A percentile compares a stretch with the other conserved stretches of the same genome.
These are phyloP conservation scores for Tuber umbilicatum DNA, from an alignment of 495 filamentous ascomycete species.

Conservation along the genomic window DNA sequence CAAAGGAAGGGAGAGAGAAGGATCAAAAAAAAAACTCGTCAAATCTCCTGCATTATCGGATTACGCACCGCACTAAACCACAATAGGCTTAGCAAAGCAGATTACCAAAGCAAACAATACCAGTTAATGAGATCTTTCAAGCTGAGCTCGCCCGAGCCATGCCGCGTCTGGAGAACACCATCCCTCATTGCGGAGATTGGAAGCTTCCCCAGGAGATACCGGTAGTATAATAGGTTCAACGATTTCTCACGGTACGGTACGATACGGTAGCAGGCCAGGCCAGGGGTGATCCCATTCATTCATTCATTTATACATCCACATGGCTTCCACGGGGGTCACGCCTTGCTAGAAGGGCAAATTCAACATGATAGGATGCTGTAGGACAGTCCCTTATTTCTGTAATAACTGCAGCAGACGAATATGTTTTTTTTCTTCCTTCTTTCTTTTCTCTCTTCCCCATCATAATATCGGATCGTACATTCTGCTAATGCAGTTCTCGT, in stretches of 20 bases:
- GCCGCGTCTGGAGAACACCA: no score
- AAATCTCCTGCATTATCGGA: background rate
- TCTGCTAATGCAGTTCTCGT: background rate
- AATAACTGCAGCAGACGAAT: background rate
- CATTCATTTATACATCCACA: background rate
- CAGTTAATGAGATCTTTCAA: background rate
- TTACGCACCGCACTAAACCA: background rate
- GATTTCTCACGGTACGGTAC: background rate
- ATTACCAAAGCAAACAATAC: background rate
- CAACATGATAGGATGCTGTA: background rate
- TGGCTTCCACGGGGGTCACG: background rate
- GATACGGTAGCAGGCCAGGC: background rate
- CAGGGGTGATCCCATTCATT: background rate
- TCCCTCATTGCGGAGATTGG: no score
- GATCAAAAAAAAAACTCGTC: background rate
- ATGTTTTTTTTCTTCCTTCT: background rate
- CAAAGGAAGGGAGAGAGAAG: background rate
- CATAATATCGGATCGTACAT: background rate
- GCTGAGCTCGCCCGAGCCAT: background rate
- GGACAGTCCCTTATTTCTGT: background rate
- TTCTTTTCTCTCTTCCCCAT: background rate
- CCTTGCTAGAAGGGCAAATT: background rate
- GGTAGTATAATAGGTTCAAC: background rate
- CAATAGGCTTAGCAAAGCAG: background rate
- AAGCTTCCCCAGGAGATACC: no score